phyloP scores from a whole-genome alignment of 345 rosid genomes.

The Barbarea vulgaris region DNA sequence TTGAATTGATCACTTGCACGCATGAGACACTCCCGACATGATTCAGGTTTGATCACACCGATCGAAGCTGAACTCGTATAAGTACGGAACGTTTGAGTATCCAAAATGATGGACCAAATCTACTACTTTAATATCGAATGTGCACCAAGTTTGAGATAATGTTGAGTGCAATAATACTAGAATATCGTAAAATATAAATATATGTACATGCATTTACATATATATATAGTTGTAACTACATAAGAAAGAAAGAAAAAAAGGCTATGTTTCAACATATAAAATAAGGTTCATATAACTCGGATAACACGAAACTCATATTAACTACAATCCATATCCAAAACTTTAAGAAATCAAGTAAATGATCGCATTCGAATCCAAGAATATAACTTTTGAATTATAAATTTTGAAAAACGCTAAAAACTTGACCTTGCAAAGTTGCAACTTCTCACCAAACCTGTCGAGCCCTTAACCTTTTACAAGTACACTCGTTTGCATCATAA shows the following conservation, averaged over 20 bases:
- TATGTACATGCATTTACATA: no score
- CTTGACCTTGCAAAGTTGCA: no score
- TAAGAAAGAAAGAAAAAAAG: no score
- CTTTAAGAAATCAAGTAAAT: neutral
- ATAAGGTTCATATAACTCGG: no score
- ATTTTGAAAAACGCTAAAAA: no score
- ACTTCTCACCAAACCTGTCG: no score
- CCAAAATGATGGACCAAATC: neutral
- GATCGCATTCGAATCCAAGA: no score
- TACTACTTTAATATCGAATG: neutral
- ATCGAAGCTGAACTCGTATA: neutral
- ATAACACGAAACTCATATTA: neutral
- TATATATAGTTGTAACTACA: no score
- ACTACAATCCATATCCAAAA: neutral
- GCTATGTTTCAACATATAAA: neutral
- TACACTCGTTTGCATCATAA: neutral
- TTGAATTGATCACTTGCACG: neutral
- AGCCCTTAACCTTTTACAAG: neutral
- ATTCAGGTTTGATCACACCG: neutral
- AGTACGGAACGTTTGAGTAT: neutral
- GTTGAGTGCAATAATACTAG: neutral
- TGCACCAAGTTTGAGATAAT: neutral
- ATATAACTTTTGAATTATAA: no score
- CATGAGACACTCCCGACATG: neutral
- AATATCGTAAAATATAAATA: no score